A percentile compares a stretch with the other conserved stretches of the same genome.
Conservation (phyloP, 2,329 filamentous ascomycete species). For the Truncatella angustata region DNA sequence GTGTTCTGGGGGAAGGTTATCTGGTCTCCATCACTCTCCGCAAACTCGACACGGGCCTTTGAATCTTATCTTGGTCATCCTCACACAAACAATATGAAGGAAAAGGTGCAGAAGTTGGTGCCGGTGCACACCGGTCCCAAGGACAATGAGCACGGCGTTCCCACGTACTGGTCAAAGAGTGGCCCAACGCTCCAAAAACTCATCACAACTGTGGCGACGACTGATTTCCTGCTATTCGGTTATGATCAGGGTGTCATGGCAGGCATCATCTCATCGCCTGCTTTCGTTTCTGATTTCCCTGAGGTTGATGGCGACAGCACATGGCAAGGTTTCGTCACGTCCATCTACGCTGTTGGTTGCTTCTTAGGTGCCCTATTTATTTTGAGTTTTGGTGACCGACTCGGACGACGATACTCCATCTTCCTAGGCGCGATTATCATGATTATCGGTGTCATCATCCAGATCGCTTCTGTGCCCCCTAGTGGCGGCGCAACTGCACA, state of each 20-base stretch:
- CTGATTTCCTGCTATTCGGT: slow-evolving; percentile 27
- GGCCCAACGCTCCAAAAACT: slow-evolving; percentile 24
- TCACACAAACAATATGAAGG: background rate
- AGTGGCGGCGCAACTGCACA: slow-evolving; percentile 44
- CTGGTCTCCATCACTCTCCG: background rate
- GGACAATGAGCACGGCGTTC: slow-evolving; percentile 25
- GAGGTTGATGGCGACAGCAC: slow-evolving; percentile 28
- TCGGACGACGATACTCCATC: slow-evolving; percentile 54
- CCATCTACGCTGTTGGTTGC: slow-evolving; percentile 42
- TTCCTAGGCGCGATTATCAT: slow-evolving; percentile 51
- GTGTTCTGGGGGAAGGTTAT: background rate
- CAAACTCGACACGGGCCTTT: slow-evolving; percentile 6
- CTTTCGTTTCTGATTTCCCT: slow-evolving; percentile 28
- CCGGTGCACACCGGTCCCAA: slow-evolving; percentile 17
- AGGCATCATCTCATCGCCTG: slow-evolving; percentile 26
- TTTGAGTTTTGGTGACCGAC: slow-evolving; percentile 46
- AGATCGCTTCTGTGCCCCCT: slow-evolving; percentile 46
- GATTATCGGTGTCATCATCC: slow-evolving; percentile 55
- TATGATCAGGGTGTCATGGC: slow-evolving; percentile 33
- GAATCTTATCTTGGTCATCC: background rate
- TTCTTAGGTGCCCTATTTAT: slow-evolving; percentile 39
- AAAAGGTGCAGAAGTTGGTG: slow-evolving; percentile 6
- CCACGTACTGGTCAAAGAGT: slow-evolving; percentile 30
- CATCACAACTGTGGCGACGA: slow-evolving; percentile 25
- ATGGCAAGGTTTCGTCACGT: slow-evolving; percentile 36